phyloP scores from a whole-genome alignment of 2,329 filamentous ascomycete genomes.

The Aspergillus unguis region DNA sequence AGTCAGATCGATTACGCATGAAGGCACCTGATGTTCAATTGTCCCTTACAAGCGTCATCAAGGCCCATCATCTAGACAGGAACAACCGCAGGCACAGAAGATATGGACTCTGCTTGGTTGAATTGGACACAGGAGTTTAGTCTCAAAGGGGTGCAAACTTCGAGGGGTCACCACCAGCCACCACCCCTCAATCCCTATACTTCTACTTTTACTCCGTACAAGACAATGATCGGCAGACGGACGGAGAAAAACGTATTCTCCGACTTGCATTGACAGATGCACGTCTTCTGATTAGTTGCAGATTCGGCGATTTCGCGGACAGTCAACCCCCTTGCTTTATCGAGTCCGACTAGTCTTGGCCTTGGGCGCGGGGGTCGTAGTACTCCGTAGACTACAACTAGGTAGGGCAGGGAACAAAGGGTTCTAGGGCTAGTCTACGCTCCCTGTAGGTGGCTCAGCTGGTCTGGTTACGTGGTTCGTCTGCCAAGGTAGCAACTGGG shows the following conservation, averaged over 20 bases:
- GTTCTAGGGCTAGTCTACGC: neutral
- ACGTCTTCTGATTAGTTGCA: slow-evolving; percentile 2
- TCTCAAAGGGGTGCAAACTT: no score
- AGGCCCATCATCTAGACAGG: no score
- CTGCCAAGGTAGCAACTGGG: no score
- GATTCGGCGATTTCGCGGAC: neutral
- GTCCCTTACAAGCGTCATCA: no score
- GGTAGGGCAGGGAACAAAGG: neutral
- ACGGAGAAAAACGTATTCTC: neutral
- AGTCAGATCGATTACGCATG: no score
- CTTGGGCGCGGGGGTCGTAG: neutral
- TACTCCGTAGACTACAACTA: neutral
- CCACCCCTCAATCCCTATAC: no score
- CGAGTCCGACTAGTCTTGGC: neutral
- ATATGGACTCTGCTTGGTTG: no score
- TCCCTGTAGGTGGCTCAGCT: neutral
- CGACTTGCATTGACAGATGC: neutral
- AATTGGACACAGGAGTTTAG: no score
- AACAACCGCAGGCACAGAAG: no score
- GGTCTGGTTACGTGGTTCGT: neutral
- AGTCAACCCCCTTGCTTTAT: neutral
- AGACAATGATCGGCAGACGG: neutral
- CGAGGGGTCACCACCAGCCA: no score
- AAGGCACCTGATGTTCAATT: no score
- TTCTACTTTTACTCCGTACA: neutral